Base-by-base conservation (phyloP, 805 yeast species). In the Barnettozyma vustinii region DNA sequence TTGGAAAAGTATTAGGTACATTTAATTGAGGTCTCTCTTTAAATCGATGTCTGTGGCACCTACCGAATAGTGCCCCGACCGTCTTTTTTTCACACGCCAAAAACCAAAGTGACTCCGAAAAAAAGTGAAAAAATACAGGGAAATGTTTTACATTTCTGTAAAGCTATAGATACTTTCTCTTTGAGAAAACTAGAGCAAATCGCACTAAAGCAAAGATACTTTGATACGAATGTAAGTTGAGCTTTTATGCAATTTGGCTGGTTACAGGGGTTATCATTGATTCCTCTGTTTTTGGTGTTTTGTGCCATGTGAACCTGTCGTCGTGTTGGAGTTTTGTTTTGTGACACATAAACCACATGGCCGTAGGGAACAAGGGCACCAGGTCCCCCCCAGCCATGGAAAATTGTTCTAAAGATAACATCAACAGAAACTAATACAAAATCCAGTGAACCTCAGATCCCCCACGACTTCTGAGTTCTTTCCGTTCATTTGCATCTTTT, bases 161-260 rank as follows among this genome's bases (percentile, higher is more conserved):
- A 36, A 21, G 21, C 26, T 15, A 37, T 16, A 37, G 26, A 15
- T 37, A 20, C 41, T 15, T 33, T 18, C 35, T 26, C 26, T 32
- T 37, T 44, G 42, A 21, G 39, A 37, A 36, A 36, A 40, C 15
- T 19, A 16, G 36, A 45, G 36, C 43, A 49, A 30, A 45, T 37
- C 25, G 46, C 46, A 49, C 18, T 10, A 39, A 46, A 49, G 49
- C 52, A 37, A 49, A 46, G 50, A 49, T 35, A 49, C 51, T 48
- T 48, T 48, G 42, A 41, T 41, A 25, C 32, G 33, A 44, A 21
- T 41, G 51, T 48, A 48, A 48, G 51, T 48, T 48, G 51, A 48
- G 51, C 51, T 48, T 48, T 44, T 12, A 9, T 48, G 47, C 47
- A n/a, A 16, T 44, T 44, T 37, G 47, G 21, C 47, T 37, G 40